Evolutionary conservation across 192 early-diverging fungal genomes (phyloP), one percentile per base, ranked within the genome.

Genomic region (Entophlyctis luteolus): DNA sequence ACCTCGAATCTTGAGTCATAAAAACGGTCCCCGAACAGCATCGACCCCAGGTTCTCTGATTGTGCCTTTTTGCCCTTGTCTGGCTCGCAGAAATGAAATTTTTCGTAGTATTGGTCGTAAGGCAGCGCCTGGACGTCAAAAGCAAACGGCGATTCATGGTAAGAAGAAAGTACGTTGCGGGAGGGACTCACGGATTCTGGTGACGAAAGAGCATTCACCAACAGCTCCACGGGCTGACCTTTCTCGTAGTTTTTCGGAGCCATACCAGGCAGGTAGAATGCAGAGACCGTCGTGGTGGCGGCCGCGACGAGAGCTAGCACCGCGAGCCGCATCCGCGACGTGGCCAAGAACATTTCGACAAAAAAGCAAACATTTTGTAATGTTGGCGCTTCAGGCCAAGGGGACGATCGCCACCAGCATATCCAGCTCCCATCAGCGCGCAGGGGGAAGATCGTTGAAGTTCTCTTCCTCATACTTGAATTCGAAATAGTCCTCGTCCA

Each of bases 201-300:
- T 3, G 95, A 93, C 8, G 94, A 90, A 52, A 96, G 80, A 22
- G 92, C 87, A 74, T 98, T 98, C 36, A 98, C 94, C 59, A 84
- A 83, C 20, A 98, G 71, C 14, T 84, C 81, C 4, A 98, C 92
- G 4, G 55, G 52, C 38, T 85, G 84, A 25, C 81, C 83, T 34
- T 76, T 62, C 55, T 76, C 65, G 75, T 94, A 98, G 70, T 98
- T 92, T 47, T 84, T 80, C 31, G 95, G 95, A 2, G 92, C 91
- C 42, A 98, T 90, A 29, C 95, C 95, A 16, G 95, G 95, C 14
- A 98, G 79, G 71, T 96, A 96, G 78, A 98, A 96, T n/a, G 86
- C 88, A 23, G 25, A 25, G 47, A 56, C 67, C 18, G 54, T 34
- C 28, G 62, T 31, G 16, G 20, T 25, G 18, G 50, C 33, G 3